Base-by-base conservation (phyloP, 805 yeast species). In the Yueomyces sp. region DNA sequence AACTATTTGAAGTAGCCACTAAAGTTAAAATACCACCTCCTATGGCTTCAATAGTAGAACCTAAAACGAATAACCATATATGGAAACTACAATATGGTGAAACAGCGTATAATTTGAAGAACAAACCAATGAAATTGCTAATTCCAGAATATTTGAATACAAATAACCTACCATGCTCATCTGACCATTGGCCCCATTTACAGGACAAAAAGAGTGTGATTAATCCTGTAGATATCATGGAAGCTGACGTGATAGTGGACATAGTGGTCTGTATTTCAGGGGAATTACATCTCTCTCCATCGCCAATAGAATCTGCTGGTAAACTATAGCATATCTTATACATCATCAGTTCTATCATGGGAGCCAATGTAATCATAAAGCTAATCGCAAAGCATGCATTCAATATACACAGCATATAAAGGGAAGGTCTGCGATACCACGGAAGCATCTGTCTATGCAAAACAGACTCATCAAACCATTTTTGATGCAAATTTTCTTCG, bases 11-110 rank as follows among this genome's bases (percentile, higher is more conserved):
- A 31, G 81, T 62, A 7, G 81, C 74, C 42, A 81, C 53, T 33
- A 79, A 52, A 4, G 79, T 69, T 46, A 76, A 60, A 6, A 72
- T 41, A 0, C 86, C 81, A 28, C 95, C 95, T n/a, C 79, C 73
- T 3, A 72, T 42, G 28, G 77, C 68, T 31, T 68, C 70, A 2
- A 80, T 34, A 1, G 72, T 45, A 11, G 69, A 69, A 3, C 74
- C 63, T 0, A 69, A 33, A 1, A 81, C 58, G 47, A 77, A 66
- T 30, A 48, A 57, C 57, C 44, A 51, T 44, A 52, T 61, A 55
- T 47, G 69, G 54, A 39, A 77, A 57, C 53, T 60, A 48, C 54
- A 63, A 50, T 41, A 54, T 45, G 55, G 71, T 46, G 34, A 66
- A 60, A 55, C 63, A 4, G 63, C 42, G 30, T 52, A 49, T 2